Evolutionary conservation across 208 protist genomes (phyloP).

Genomic region (Leishmania lainsoni): DNA sequence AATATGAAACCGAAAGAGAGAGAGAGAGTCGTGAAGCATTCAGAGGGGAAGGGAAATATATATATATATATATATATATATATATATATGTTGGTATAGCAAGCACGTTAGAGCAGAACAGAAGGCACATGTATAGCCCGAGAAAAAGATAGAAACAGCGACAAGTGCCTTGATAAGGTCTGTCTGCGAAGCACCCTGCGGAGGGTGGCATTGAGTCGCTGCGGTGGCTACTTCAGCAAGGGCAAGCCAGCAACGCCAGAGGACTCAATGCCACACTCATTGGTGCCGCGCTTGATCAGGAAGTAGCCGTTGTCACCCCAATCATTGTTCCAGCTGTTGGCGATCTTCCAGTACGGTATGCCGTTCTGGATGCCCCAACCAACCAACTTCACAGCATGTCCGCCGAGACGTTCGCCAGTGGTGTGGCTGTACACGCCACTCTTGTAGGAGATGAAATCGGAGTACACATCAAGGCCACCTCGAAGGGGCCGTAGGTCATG

Average conservation of each 20-base stretch:
- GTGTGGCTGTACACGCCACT: slow-evolving; percentile 90
- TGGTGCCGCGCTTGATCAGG: slow-evolving; percentile 64
- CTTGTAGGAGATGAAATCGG: slow-evolving; percentile 91
- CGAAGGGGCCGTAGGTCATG: slow-evolving; percentile 85
- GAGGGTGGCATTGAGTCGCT: background rate
- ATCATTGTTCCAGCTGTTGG: slow-evolving; percentile 89
- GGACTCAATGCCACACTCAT: slow-evolving; percentile 86
- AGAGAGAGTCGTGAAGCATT: slow-evolving; percentile 1
- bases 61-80: too few species aligned
- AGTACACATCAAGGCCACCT: slow-evolving; percentile 91
- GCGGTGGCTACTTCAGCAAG: slow-evolving; percentile 6
- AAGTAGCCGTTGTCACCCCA: slow-evolving; percentile 92
- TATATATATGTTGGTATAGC: too few species aligned
- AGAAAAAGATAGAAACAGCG: slow-evolving; percentile 16
- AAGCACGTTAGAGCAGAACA: background rate
- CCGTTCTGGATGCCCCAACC: slow-evolving; percentile 85
- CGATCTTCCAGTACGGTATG: slow-evolving; percentile 88
- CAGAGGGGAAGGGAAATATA: background rate
- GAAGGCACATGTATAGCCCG: background rate
- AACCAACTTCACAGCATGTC: slow-evolving; percentile 87
- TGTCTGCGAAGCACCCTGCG: background rate
- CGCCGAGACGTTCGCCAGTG: slow-evolving; percentile 63
- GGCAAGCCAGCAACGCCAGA: slow-evolving; percentile 57
- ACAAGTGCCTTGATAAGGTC: slow-evolving; percentile 6
- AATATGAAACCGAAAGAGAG: slow-evolving; percentile 4